phyloP scores from a whole-genome alignment of 345 rosid species.

The Acer saccharum region DNA sequence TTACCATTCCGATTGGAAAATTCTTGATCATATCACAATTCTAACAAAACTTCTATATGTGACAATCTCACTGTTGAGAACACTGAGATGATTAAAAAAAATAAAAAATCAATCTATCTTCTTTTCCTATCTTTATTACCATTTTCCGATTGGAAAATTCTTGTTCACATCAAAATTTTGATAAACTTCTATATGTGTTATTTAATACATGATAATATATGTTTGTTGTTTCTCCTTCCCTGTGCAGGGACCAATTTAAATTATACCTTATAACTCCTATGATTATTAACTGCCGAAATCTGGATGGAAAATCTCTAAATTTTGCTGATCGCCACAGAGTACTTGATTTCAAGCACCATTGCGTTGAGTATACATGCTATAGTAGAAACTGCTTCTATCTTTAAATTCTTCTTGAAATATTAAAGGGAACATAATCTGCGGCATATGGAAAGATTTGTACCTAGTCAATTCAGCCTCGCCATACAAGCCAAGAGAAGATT shows the following conservation, averaged over 20 bases:
- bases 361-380: background rate
- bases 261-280: background rate
- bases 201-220: background rate
- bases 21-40: constrained; percentile 2
- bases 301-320: background rate
- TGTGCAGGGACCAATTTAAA: background rate
- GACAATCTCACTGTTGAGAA: background rate
- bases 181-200: background rate
- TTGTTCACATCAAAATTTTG: background rate
- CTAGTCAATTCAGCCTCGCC: constrained; percentile 4
- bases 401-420: background rate
- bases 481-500: background rate
- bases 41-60: background rate
- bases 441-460: constrained; percentile 1
- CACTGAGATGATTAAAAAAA: background rate
- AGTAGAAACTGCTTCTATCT: background rate
- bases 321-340: background rate
- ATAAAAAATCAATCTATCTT: background rate
- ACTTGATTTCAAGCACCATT: background rate
- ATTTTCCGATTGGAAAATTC: background rate
- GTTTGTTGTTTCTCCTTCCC: constrained; percentile 2
- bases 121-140: background rate
- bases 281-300: background rate
- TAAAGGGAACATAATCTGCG: background rate
- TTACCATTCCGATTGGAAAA: background rate